Conservation (phyloP, 352 stramenopile species). For the Globisporangium paroecandrum region DNA sequence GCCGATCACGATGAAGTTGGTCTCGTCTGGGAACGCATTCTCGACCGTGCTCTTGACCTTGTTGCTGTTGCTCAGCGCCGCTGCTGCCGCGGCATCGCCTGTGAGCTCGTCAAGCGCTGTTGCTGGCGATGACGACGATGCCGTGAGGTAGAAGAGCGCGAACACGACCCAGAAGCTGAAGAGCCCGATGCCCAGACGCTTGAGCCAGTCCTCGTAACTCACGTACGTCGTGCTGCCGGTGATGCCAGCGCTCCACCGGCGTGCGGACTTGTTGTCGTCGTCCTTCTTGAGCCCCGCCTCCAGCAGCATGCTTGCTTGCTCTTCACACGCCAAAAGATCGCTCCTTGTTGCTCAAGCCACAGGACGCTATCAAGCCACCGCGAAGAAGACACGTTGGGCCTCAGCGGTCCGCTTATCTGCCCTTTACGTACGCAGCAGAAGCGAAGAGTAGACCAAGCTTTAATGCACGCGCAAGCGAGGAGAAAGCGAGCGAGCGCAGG, state of each 20-base stretch:
- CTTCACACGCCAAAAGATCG: background rate
- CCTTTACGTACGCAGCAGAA: background rate
- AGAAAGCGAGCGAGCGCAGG: background rate
- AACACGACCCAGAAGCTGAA: conserved; percentile 63
- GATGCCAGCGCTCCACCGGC: conserved; percentile 23
- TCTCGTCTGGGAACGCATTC: conserved; percentile 49
- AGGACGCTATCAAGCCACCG: background rate
- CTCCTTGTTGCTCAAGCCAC: background rate
- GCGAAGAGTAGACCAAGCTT: background rate
- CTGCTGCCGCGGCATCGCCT: background rate
- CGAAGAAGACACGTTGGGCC: background rate
- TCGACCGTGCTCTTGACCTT: conserved; percentile 24
- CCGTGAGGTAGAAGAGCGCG: conserved; percentile 39
- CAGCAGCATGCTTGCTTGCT: conserved; percentile 39
- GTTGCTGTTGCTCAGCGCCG: background rate
- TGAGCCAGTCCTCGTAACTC: conserved; percentile 64
- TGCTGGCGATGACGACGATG: background rate
- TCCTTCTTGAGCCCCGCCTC: conserved; percentile 56
- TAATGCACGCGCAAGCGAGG: background rate
- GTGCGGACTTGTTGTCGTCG: conserved; percentile 44
- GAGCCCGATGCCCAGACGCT: conserved; percentile 44
- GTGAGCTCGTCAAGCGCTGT: background rate
- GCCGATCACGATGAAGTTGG: conserved; percentile 77
- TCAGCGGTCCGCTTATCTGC: background rate
- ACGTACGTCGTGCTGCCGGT: conserved; percentile 21